These are phyloP conservation scores for Candida nanaspora DNA, from an alignment of 805 yeast species.

Conservation along the genomic window DNA sequence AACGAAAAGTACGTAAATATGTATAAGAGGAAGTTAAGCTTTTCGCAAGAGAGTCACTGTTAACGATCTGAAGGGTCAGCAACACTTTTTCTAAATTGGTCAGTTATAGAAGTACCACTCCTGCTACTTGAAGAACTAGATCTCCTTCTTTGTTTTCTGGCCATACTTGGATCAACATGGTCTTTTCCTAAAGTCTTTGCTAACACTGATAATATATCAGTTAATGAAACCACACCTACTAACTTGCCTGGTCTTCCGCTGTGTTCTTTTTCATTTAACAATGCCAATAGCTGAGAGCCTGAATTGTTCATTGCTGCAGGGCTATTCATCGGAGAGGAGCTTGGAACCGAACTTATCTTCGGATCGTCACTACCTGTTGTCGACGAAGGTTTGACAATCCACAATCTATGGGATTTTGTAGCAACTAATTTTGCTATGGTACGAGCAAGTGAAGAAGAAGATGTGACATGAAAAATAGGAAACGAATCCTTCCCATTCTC, in stretches of 20 bases:
- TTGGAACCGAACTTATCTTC: not conserved
- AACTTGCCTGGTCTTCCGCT: slow-evolving; percentile 67
- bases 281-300: slow-evolving; percentile 5
- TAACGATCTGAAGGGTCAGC: slow-evolving; percentile 27
- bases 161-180: slow-evolving; percentile 72
- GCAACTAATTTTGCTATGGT: slow-evolving; percentile 94
- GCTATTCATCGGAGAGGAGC: slow-evolving; percentile 1
- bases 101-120: slow-evolving; percentile 30
- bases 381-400: slow-evolving; percentile 60
- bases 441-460: slow-evolving; percentile 71
- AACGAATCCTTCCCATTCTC: slow-evolving; percentile 94
- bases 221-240: slow-evolving; percentile 85
- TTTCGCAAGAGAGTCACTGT: too few relatives aligned
- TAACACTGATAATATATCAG: slow-evolving; percentile 78
- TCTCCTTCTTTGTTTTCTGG: slow-evolving; percentile 84
- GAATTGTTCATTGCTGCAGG: slow-evolving; percentile 4
- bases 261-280: slow-evolving; percentile 17
- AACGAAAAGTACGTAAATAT: too few relatives aligned
- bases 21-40: too few relatives aligned
- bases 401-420: slow-evolving; percentile 83
- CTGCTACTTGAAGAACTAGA: slow-evolving; percentile 34
- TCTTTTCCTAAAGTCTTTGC: slow-evolving; percentile 68
- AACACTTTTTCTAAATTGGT: slow-evolving; percentile 36
- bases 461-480: slow-evolving; percentile 92
- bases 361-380: too few relatives aligned